Evolutionary conservation across 805 yeast genomes (phyloP), one percentile per base, ranked within the genome.

Genomic region (Teunomyces atbi): DNA sequence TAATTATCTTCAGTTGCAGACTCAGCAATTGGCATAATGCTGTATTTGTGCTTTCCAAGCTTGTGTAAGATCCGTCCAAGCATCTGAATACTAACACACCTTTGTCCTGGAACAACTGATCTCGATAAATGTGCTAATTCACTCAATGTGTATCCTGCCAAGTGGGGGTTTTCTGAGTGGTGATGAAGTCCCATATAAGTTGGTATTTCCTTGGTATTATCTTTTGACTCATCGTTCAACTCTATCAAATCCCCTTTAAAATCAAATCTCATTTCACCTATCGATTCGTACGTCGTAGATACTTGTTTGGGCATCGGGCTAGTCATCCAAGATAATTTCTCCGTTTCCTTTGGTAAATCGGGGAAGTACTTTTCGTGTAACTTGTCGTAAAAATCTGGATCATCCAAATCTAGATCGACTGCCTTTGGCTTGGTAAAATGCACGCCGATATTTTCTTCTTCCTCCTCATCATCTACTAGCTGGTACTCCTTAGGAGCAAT

Each of bases 241-340:
- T 81, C 73, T 3, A 94, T 73, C 49, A 94, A 63, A 54, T 87
- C 74, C 8, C 97, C 99, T 42, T 81, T 73, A 65, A 94, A 90
- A 59, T 92, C 97, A 60, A 94, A 94, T 51, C 99, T 71, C 60
- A 92, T 70, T 44, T 86, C 89, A 4, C 84, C 64, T 4, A 86
- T 78, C 42, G 83, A 65, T 54, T 77, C 76, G 62, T 79, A 69
- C 19, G 76, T 69, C 54, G 68, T 73, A 54, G 64, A 58, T 0
- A 68, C 66, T 19, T 68, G 64, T 10, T 64, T 50, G 1, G 78
- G 74, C 20, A 78, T 71, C 0, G 84, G 78, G 2, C 87, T 82
- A 47, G 84, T 78, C 96, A 91, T 91, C 99, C 99, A 94, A 48
- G 90, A 86, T 46, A 94, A 64, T 56, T 88, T 86, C 34, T 81